Evolutionary conservation across 2,329 filamentous ascomycete species (phyloP).

Genomic region (Pseudocercospora macadamiae): DNA sequence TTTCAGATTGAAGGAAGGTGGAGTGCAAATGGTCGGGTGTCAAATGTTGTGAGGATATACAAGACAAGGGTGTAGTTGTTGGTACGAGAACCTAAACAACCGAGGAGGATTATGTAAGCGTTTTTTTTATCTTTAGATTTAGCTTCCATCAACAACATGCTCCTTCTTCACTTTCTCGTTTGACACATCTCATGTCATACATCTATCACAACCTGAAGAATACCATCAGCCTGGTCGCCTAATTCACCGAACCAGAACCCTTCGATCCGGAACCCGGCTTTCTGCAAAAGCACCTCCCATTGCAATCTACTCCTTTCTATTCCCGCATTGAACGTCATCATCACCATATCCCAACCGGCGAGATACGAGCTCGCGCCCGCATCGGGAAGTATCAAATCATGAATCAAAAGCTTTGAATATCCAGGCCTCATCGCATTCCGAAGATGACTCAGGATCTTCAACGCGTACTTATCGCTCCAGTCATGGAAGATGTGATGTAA

Average conservation of each 20-base stretch:
- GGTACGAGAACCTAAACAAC: no score
- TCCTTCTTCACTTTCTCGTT: no score
- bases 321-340: constrained; percentile 13
- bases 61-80: no score
- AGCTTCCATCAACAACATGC: not conserved
- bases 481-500: constrained; percentile 9
- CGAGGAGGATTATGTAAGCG: no score
- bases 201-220: not conserved
- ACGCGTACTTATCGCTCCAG: constrained; percentile 14
- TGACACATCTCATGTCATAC: no score
- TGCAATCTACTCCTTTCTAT: constrained; percentile 6
- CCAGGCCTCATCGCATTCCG: not conserved
- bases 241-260: not conserved
- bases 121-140: not conserved
- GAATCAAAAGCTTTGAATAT: not conserved
- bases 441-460: not conserved
- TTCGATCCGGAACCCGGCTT: not conserved
- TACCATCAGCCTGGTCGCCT: not conserved
- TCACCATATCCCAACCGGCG: constrained; percentile 5
- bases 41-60: no score
- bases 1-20: no score
- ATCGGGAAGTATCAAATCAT: constrained; percentile 6
- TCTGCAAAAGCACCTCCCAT: constrained; percentile 10
- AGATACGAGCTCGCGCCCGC: not conserved
- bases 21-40: no score